These are phyloP conservation scores for Jatropha multifida DNA, from an alignment of 441 rosid genomes.

Conservation along the genomic window DNA sequence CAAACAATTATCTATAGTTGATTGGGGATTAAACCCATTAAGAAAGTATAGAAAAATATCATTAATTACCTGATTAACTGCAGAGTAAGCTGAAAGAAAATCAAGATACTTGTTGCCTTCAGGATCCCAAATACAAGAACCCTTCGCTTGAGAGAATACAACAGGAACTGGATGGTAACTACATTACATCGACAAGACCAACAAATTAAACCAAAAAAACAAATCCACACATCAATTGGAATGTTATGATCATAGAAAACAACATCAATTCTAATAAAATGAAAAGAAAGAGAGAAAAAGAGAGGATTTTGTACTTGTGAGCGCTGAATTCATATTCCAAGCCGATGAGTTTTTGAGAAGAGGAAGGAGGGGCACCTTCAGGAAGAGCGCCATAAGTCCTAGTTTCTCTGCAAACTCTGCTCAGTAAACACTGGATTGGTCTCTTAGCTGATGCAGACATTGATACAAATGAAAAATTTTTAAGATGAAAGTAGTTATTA, in stretches of 20 bases:
- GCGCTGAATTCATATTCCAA: slow-evolving; percentile 81
- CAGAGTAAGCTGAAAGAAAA: slow-evolving; percentile 93
- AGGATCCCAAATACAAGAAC: slow-evolving; percentile 83
- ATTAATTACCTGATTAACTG: slow-evolving; percentile 76
- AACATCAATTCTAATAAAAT: background rate
- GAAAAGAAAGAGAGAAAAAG: background rate
- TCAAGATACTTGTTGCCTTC: slow-evolving; percentile 90
- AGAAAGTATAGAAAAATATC: too few relatives aligned
- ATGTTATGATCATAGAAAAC: background rate
- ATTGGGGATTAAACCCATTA: background rate
- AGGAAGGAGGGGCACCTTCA: slow-evolving; percentile 41
- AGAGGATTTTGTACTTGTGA: slow-evolving; percentile 62
- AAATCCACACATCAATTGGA: background rate
- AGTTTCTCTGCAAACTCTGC: slow-evolving; percentile 39
- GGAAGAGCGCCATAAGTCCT: slow-evolving; percentile 50
- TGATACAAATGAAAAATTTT: background rate
- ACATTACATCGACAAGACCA: slow-evolving; percentile 12
- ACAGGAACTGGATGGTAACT: slow-evolving; percentile 97
- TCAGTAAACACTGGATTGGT: slow-evolving; percentile 38
- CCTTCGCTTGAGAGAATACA: slow-evolving; percentile 86
- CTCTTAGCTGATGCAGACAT: slow-evolving; percentile 55
- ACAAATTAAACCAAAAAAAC: background rate
- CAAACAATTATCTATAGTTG: background rate
- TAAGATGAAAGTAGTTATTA: background rate
- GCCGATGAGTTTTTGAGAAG: slow-evolving; percentile 67